Evolutionary conservation across 306 rosid genomes (phyloP), one percentile per base, ranked within the genome.

Genomic region (Rosa rugosa): DNA sequence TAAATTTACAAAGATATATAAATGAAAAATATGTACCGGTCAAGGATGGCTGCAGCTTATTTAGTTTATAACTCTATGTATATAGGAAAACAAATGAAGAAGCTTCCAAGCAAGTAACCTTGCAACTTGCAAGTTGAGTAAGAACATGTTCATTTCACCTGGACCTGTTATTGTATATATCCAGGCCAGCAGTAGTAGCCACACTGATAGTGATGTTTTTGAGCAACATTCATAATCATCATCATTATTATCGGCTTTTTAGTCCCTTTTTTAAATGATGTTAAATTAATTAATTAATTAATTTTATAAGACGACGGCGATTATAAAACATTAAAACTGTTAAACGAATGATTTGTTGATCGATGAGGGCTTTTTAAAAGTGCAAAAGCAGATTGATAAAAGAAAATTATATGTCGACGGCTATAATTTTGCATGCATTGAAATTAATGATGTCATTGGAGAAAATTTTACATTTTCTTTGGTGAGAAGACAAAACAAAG

Each of bases 61-160:
- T 31, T 31, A 31, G 34, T 31, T 31, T 31, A 1, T 31, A 31
- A 31, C 34, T 31, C 75, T 5, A 53, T 17, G 23, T 38, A n/a
- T n/a, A n/a, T n/a, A n/a, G n/a, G 40, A 8, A 13, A 69, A 18
- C 4, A 59, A 22, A 59, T 8, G 18, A 44, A 72, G 92, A 82
- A 86, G 22, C 78, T 86, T 87, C 96, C 23, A 1, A 60, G 96
- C 85, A 87, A 47, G 71, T 69, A 31, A 31, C 34, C 34, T 31
- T 31, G 34, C 34, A 41, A 59, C 49, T 14, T 59, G 6, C 12
- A 13, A 4, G 8, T 5, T 54, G 17, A 49, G 41, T 0, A 1
- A 31, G 0, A 67, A 20, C 65, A 71, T 72, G 85, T 87, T 86
- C 90, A 89, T 81, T 91, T 87, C 84, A 91, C 88, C 40, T 89